A percentile compares a stretch with the other conserved stretches of the same genome.
Conservation (phyloP, 23 red algal genomes). For the Agarophyton chilense region DNA sequence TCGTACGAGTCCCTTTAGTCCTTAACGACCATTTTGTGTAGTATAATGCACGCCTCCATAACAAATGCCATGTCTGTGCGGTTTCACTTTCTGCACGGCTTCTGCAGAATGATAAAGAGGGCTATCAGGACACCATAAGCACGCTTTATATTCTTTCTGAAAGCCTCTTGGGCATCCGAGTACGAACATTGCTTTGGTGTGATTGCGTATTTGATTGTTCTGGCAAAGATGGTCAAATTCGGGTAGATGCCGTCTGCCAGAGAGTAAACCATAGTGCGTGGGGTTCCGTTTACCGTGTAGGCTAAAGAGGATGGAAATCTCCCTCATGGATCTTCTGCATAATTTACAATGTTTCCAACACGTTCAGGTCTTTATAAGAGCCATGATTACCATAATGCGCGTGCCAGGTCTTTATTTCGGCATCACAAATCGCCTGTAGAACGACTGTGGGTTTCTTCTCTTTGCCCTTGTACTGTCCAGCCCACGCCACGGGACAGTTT, state of each 20-base stretch:
- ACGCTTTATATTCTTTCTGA: neutral
- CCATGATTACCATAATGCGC: slow-evolving; percentile 16
- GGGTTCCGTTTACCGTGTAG: slow-evolving; percentile 27
- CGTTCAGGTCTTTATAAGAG: slow-evolving; percentile 8
- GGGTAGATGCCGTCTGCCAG: slow-evolving; percentile 45
- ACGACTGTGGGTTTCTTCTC: slow-evolving; percentile 36
- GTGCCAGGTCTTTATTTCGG: slow-evolving; percentile 30
- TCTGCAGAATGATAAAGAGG: neutral
- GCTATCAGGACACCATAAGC: neutral
- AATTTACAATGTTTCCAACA: neutral
- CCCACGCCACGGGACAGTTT: slow-evolving; percentile 36
- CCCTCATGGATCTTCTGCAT: slow-evolving; percentile 11
- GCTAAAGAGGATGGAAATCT: slow-evolving; percentile 2
- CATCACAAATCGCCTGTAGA: slow-evolving; percentile 38
- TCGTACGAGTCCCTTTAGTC: neutral
- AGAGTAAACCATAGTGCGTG: neutral
- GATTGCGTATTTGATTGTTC: neutral
- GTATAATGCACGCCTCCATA: neutral
- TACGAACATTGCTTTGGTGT: neutral
- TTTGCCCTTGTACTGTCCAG: slow-evolving; percentile 45
- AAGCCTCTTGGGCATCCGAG: neutral
- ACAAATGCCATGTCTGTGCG: neutral
- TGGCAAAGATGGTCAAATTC: neutral
- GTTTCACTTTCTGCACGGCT: neutral
- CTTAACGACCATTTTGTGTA: neutral